Conservation (phyloP, 495 filamentous ascomycete species). For the Barbatosphaeria neglecta region DNA sequence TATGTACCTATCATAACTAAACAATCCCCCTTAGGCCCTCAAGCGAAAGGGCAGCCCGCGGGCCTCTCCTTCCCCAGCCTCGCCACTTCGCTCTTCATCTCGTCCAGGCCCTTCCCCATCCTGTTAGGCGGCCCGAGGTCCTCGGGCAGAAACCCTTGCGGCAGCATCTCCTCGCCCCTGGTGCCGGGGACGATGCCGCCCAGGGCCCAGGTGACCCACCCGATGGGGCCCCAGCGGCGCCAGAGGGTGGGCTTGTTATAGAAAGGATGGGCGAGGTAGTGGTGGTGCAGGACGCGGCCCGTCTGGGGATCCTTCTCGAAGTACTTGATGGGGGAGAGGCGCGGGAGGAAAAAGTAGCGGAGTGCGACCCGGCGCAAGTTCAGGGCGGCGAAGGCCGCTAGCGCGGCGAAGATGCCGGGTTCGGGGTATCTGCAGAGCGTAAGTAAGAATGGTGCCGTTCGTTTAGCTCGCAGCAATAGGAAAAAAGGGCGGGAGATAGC, state of each 20-base stretch:
- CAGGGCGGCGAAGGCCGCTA: conserved; percentile 21
- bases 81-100: conserved; percentile 32
- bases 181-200: conserved; percentile 51
- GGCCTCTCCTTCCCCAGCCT: conserved; percentile 25
- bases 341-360: conserved; percentile 45
- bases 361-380: conserved; percentile 38
- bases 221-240: conserved; percentile 47
- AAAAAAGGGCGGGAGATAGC: conserved; percentile 8
- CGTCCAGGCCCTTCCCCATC: conserved; percentile 42
- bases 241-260: conserved; percentile 51
- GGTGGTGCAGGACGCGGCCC: conserved; percentile 34
- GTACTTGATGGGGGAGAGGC: conserved; percentile 31
- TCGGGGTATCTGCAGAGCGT: conserved; percentile 14
- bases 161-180: conserved; percentile 43
- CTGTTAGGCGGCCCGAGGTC: conserved; percentile 49
- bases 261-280: conserved; percentile 45
- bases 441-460: not conserved
- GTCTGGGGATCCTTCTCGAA: conserved; percentile 35
- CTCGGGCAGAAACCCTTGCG: conserved; percentile 43
- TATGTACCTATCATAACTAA: too few relatives aligned
- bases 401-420: conserved; percentile 9
- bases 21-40: too few relatives aligned
- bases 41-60: conserved; percentile 45
- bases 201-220: conserved; percentile 39
- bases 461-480: not conserved